These are phyloP conservation scores for Neofusicoccum sp. DNA, from an alignment of 2,329 filamentous ascomycete species.

Conservation along the genomic window DNA sequence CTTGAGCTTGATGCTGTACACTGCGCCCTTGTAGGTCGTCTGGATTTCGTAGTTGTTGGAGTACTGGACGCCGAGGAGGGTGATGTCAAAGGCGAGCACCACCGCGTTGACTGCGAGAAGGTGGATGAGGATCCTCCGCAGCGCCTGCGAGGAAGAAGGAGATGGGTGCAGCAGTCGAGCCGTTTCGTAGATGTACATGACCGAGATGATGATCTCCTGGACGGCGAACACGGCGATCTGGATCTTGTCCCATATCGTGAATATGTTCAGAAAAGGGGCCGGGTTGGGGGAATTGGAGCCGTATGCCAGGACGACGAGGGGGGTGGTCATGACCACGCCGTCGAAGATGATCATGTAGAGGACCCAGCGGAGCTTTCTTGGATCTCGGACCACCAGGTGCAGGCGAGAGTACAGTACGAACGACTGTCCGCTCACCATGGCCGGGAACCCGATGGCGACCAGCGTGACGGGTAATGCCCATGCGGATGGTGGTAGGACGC, in stretches of 20 bases:
- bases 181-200: conserved; percentile 10
- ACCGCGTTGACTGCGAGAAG: conserved; percentile 44
- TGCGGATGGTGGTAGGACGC: conserved; percentile 30
- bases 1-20: conserved; percentile 54
- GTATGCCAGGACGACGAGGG: conserved; percentile 59
- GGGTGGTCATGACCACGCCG: conserved; percentile 55
- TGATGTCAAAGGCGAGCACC: conserved; percentile 44
- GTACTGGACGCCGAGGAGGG: conserved; percentile 43
- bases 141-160: conserved; percentile 13
- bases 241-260: conserved; percentile 49
- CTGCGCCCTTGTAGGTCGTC: conserved; percentile 44
- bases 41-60: conserved; percentile 42
- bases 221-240: conserved; percentile 49
- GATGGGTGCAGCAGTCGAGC: neutral
- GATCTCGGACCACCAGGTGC: conserved; percentile 60
- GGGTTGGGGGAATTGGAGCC: conserved; percentile 50
- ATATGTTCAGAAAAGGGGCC: conserved; percentile 36
- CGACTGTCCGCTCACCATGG: conserved; percentile 64
- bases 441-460: conserved; percentile 57
- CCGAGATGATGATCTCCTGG: conserved; percentile 39
- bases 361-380: conserved; percentile 51
- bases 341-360: conserved; percentile 62
- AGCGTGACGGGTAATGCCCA: conserved; percentile 42
- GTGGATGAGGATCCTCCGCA: conserved; percentile 34
- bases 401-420: conserved; percentile 65